A percentile compares a stretch with the other conserved stretches of the same genome.
These are phyloP conservation scores for Handroanthus guayacan DNA, from an alignment of 257 asterid genomes.

Conservation along the genomic window DNA sequence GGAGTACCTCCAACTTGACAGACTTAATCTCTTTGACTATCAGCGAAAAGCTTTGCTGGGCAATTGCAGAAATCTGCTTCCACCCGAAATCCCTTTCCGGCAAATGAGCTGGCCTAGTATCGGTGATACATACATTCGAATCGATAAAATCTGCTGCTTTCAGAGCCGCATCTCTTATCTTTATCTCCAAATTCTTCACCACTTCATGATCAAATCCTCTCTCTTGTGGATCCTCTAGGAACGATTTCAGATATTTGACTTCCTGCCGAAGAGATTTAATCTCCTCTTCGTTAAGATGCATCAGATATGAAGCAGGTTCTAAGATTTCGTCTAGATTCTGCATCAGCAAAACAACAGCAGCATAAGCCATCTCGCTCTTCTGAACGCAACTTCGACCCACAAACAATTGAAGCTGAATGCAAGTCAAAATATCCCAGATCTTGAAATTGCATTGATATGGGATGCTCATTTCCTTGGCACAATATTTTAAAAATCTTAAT, in stretches of 20 bases:
- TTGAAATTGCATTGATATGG: not conserved
- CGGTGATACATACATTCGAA: slow-evolving; percentile 25
- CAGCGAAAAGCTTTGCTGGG: slow-evolving; percentile 27
- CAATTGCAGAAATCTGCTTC: slow-evolving; percentile 16
- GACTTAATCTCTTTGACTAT: slow-evolving; percentile 14
- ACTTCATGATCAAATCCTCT: slow-evolving; percentile 6
- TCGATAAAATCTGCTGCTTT: slow-evolving; percentile 29
- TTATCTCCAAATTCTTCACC: slow-evolving; percentile 17
- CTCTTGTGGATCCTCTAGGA: slow-evolving; percentile 20
- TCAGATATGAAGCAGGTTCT: not conserved
- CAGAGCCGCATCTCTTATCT: slow-evolving; percentile 14
- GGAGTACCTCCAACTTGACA: not conserved
- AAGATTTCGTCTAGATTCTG: slow-evolving; percentile 30
- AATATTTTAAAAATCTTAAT: too few species aligned
- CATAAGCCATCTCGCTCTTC: slow-evolving; percentile 30
- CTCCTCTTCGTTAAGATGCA: slow-evolving; percentile 4
- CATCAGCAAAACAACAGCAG: slow-evolving; percentile 9
- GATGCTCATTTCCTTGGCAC: too few species aligned
- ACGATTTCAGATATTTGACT: slow-evolving; percentile 3
- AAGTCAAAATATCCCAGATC: not conserved
- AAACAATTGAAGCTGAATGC: not conserved
- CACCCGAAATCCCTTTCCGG: not conserved
- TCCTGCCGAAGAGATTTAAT: slow-evolving; percentile 4
- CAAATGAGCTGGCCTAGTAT: not conserved
- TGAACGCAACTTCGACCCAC: not conserved